Evolutionary conservation across 1,284 basidiomycete genomes (phyloP), one percentile per base, ranked within the genome.

Genomic region (Chalciporus sp.): DNA sequence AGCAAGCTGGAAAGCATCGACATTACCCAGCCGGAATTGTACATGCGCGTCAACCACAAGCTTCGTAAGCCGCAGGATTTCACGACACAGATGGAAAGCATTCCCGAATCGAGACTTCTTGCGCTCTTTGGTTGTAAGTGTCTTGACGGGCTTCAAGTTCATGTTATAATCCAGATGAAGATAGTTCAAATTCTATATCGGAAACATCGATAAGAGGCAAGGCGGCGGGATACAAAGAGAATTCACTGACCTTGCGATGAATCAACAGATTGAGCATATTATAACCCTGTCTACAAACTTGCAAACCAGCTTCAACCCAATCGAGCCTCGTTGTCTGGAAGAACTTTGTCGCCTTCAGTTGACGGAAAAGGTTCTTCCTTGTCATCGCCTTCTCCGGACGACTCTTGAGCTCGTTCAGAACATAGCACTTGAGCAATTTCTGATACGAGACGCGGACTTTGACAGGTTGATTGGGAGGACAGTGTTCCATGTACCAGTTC

Each of bases 81-180:
- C 97, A 72, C 97, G 94, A 67, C 95, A 97, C 59, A 99, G 72
- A 72, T 99, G 97, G 84, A 94, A 99, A 8, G 97, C 96, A 73
- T 99, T 99, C 80, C 97, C 97, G 75, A 99, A 99, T 61, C 97
- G 92, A 47, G 95, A 98, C 80, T 99, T 99, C 78, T 99, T 99
- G 52, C 97, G 91, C 76, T 99, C 97, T 75, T 99, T 99, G 17
- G 97, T 99, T 7, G 97, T 99, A 46, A 99, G 79, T 1, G 97
- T 99, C 81, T 99, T 99, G 71, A 98, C 95, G 11, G 96, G 96
- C 77, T 98, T 98, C 76, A 95, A 72, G 70, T 95, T 95, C 89
- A 95, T 89, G 76, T 95, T 95, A 74, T 95, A 95, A 68, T 95
- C 93, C 44, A 95, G 77, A 66, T 95, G 93, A 37, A 95, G 78